Conservation (phyloP, 2,329 filamentous ascomycete genomes). For the Diaporthe sp. region DNA sequence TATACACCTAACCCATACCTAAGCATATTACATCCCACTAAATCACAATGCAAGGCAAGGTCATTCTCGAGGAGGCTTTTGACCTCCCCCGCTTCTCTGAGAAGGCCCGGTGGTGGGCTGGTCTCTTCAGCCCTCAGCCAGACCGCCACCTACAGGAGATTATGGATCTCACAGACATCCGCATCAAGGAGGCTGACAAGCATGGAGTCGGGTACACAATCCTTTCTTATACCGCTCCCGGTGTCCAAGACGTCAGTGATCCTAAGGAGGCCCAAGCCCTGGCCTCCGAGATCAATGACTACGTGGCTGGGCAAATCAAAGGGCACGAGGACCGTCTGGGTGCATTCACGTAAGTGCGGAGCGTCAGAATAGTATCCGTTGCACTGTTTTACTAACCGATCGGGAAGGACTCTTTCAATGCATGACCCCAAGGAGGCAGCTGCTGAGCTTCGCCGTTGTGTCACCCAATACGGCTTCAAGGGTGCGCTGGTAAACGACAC, state of each 20-base stretch:
- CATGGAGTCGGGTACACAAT: slow-evolving; percentile 35
- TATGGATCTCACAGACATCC: slow-evolving; percentile 55
- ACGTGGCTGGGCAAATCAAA: slow-evolving; percentile 55
- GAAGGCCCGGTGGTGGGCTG: slow-evolving; percentile 72
- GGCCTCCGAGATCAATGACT: slow-evolving; percentile 59
- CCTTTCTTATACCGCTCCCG: slow-evolving; percentile 62
- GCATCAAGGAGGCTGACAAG: slow-evolving; percentile 59
- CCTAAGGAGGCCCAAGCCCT: slow-evolving; percentile 55
- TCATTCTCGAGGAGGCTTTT: slow-evolving; percentile 74
- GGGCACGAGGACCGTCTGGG: slow-evolving; percentile 56
- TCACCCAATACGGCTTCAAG: slow-evolving; percentile 70
- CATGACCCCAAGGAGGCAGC: slow-evolving; percentile 65
- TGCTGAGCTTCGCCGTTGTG: slow-evolving; percentile 64
- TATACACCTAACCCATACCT: not conserved
- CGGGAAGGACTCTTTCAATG: slow-evolving; percentile 56
- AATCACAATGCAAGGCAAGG: slow-evolving; percentile 68
- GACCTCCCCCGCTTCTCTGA: slow-evolving; percentile 70
- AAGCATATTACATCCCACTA: not conserved
- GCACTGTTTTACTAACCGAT: not conserved
- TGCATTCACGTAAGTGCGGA: slow-evolving; percentile 57
- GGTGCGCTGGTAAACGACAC: slow-evolving; percentile 74
- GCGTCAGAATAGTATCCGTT: accelerated
- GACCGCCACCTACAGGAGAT: slow-evolving; percentile 71
- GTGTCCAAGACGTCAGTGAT: slow-evolving; percentile 61
- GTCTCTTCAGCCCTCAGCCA: slow-evolving; percentile 69